A percentile compares a stretch with the other conserved stretches of the same genome.
phyloP scores from a whole-genome alignment of 441 rosid species.

The Gossypium schwendimanii region DNA sequence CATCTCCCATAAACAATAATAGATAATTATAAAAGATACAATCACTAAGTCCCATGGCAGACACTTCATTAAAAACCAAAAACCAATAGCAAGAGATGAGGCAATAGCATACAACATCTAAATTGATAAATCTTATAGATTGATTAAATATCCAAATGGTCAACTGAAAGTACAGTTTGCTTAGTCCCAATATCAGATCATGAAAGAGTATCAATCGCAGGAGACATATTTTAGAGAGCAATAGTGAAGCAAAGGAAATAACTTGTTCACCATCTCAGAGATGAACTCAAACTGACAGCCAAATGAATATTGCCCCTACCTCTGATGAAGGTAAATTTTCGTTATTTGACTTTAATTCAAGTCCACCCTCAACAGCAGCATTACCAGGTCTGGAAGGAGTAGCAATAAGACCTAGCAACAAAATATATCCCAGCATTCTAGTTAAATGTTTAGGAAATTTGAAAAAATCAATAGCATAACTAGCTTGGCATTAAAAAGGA shows the following conservation, averaged over 20 bases:
- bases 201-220: neutral
- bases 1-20: neutral
- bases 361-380: slow-evolving; percentile 36
- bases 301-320: slow-evolving; percentile 7
- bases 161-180: neutral
- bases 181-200: slow-evolving; percentile 2
- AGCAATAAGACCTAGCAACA: slow-evolving; percentile 49
- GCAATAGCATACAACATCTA: neutral
- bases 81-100: neutral
- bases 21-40: neutral
- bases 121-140: neutral
- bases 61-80: neutral
- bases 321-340: slow-evolving; percentile 37
- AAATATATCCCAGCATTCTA: slow-evolving; percentile 25
- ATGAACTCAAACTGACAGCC: neutral
- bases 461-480: slow-evolving; percentile 15
- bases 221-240: neutral
- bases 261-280: neutral
- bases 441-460: slow-evolving; percentile 11
- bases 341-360: slow-evolving; percentile 49
- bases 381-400: slow-evolving; percentile 46
- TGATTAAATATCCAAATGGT: neutral
- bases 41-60: neutral
- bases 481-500: neutral
- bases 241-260: neutral